Percentiles rank a stretch among this genome's conserved stretches.
These are phyloP conservation scores for Ambrosia artemisiifolia DNA, from an alignment of 129 eudicot species.

Conservation along the genomic window DNA sequence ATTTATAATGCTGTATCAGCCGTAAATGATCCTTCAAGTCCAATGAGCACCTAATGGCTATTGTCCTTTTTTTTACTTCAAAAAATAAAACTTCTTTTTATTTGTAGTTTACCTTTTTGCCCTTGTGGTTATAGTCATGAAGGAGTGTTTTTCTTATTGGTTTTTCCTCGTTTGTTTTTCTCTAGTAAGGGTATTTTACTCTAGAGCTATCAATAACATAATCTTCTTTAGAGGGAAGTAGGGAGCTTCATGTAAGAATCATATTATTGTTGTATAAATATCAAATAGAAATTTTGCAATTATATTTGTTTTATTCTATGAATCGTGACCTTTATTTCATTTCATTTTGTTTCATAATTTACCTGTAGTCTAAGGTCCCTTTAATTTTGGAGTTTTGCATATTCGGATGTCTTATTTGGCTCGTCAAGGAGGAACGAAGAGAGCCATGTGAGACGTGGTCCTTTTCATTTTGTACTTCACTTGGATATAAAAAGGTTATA, in stretches of 20 bases:
- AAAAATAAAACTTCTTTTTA: not conserved
- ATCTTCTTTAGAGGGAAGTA: not conserved
- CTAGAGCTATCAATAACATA: conserved; percentile 26
- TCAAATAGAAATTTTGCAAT: too few species aligned
- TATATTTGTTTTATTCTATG: not conserved
- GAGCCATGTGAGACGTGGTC: too few species aligned
- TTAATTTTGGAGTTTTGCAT: too few species aligned
- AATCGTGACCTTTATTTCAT: not conserved
- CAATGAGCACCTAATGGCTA: conserved; percentile 33
- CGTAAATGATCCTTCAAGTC: conserved; percentile 33
- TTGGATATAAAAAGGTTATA: too few species aligned
- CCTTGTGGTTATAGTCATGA: not conserved
- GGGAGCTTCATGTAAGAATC: not conserved
- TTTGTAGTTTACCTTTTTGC: conserved; percentile 15
- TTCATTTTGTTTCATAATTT: not conserved
- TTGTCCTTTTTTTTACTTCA: not conserved
- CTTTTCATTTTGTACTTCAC: too few species aligned
- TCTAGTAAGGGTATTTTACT: not conserved
- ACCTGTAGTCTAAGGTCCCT: too few species aligned
- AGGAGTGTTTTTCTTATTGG: conserved; percentile 22
- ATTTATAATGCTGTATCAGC: conserved; percentile 47
- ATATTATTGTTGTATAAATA: too few species aligned
- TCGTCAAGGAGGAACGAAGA: too few species aligned
- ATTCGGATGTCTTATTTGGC: too few species aligned
- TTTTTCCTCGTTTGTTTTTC: conserved; percentile 27